Percentiles rank a stretch among this genome's conserved stretches.
Conservation (phyloP, 2,329 filamentous ascomycete genomes). For the Botrytis squamosa region DNA sequence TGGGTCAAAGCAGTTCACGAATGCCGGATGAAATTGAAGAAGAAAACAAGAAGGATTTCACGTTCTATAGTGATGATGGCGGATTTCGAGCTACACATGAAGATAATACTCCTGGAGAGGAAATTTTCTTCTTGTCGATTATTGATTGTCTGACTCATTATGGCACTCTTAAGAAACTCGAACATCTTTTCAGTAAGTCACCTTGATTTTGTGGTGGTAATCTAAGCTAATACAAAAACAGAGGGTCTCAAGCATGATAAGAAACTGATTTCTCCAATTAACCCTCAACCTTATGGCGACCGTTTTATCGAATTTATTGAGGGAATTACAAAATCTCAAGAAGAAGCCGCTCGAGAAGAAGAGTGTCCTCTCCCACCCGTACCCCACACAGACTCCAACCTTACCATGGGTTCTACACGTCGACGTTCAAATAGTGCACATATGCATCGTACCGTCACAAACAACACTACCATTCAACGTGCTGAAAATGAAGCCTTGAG, state of each 20-base stretch:
- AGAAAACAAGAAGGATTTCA: conserved; percentile 66
- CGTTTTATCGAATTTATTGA: conserved; percentile 92
- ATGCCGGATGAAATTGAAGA: conserved; percentile 90
- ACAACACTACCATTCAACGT: conserved; percentile 32
- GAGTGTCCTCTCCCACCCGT: conserved; percentile 24
- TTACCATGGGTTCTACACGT: conserved; percentile 29
- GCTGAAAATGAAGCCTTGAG: conserved; percentile 36
- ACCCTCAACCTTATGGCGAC: conserved; percentile 87
- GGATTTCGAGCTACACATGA: conserved; percentile 92
- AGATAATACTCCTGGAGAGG: conserved; percentile 77
- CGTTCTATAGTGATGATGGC: conserved; percentile 93
- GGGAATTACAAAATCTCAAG: conserved; percentile 83
- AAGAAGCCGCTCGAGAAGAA: conserved; percentile 72
- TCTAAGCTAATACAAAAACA: conserved; percentile 30
- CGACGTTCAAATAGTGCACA: conserved; percentile 31
- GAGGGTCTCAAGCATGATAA: conserved; percentile 80
- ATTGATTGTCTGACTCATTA: conserved; percentile 99
- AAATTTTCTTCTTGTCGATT: conserved; percentile 97
- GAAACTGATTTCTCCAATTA: conserved; percentile 86
- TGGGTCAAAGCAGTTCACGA: conserved; percentile 75
- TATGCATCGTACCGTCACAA: conserved; percentile 28
- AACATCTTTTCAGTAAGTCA: conserved; percentile 78
- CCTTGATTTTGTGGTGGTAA: too few species aligned
- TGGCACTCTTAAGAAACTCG: conserved; percentile 87
- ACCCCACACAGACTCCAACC: conserved; percentile 35